Percentiles rank a stretch among this genome's conserved stretches.
These are phyloP conservation scores for Moniliophthora roreri DNA, from an alignment of 1,284 basidiomycete species.

Conservation along the genomic window DNA sequence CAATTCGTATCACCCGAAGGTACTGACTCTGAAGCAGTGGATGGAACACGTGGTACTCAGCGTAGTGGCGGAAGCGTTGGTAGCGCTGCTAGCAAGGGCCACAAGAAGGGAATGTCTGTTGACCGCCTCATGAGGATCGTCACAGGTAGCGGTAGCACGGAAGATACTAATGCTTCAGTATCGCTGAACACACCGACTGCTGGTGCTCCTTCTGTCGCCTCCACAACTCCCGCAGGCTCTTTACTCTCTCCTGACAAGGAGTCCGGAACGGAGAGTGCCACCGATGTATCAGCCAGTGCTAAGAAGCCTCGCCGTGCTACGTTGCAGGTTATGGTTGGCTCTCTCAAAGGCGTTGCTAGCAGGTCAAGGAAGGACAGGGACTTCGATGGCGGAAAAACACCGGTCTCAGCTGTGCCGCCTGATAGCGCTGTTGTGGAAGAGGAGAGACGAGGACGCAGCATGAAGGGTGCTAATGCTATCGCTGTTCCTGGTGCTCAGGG, in stretches of 20 bases:
- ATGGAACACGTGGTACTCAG: conserved; percentile 3
- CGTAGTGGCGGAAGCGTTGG: conserved; percentile 4
- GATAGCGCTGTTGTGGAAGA: conserved; percentile 10
- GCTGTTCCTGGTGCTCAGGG: too few relatives aligned
- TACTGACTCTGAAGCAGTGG: not conserved
- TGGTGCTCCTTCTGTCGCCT: not conserved
- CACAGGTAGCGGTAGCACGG: not conserved
- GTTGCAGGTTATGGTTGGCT: conserved; percentile 81
- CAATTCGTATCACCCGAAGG: conserved; percentile 3
- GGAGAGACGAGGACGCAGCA: conserved; percentile 13
- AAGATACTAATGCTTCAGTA: not conserved
- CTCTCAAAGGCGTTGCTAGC: conserved; percentile 47
- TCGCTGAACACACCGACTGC: too few relatives aligned
- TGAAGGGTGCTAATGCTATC: too few relatives aligned
- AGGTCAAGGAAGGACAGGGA: conserved; percentile 38
- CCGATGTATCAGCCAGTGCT: not conserved
- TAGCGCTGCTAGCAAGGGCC: not conserved
- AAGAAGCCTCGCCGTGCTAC: conserved; percentile 69
- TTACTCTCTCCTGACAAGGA: conserved; percentile 16
- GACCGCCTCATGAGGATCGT: not conserved
- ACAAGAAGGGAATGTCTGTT: conserved; percentile 5
- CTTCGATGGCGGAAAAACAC: conserved; percentile 30
- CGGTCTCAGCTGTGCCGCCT: conserved; percentile 20
- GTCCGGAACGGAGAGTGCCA: conserved; percentile 21
- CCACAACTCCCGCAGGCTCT: conserved; percentile 11